Base-by-base conservation (phyloP, 441 rosid genomes). In the Arabidopsis hybrid region DNA sequence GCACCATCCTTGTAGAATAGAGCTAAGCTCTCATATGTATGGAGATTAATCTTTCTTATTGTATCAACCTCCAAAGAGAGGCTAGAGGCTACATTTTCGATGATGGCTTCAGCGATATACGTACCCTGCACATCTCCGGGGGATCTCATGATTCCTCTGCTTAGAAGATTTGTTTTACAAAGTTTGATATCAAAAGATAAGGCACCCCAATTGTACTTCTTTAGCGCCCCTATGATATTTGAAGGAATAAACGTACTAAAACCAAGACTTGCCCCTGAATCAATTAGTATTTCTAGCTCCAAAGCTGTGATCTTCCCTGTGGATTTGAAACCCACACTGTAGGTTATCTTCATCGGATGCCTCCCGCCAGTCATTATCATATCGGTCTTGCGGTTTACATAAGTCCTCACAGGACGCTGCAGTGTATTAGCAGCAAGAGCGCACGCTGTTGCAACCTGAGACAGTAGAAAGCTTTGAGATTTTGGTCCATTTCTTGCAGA, bases 341-440 rank as follows among this genome's bases (percentile, higher is more conserved):
- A 92, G 1, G 86, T 89, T 76, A 94, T 76, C 76, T 89, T 81
- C 97, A 94, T 89, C 0, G 99, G 99, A 83, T 94, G 99, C 62
- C 99, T 88, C 73, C 99, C 97, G 73, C 99, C 97, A 39, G 89
- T 85, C 84, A 86, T 84, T 65, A 89, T 81, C 97, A 94, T 94
- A 79, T 94, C 99, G 0, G 88, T 85, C 76, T 87, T 87, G 17
- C 97, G 90, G 61, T 87, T 84, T 39, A 94, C 78, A 64, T 90
- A 92, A 5, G 66, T 76, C 76, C 95, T 80, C 6, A 94, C 97
- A 0, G 99, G 97, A 42, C 85, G 76, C 60, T 80, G 82, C 60
- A 90, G 81, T 69, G 81, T 88, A 72, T 80, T 69, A 5, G 99
- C 96, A 61, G 99, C 94, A 68, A 94, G 78, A 10, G 97, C 96